Evolutionary conservation across 192 early-diverging fungal genomes (phyloP).

Genomic region (Coemansia sp.): DNA sequence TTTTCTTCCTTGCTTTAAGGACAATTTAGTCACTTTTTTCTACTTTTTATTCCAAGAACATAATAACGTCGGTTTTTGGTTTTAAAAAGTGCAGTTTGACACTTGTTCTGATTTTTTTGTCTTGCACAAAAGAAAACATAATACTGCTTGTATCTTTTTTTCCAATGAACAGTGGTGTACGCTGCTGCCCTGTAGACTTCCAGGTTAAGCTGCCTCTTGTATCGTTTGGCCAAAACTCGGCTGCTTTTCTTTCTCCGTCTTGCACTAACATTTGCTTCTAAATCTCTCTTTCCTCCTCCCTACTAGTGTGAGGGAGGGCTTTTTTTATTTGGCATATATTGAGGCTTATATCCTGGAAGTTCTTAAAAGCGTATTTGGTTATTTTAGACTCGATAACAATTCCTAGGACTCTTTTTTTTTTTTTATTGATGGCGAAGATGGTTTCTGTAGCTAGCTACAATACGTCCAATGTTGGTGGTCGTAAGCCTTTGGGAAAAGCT

Average conservation of each 20-base stretch:
- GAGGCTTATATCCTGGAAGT: not conserved
- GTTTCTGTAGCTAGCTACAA: conserved; percentile 48
- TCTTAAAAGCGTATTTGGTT: not conserved
- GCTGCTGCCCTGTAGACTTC: conserved; percentile 40
- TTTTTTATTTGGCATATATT: too few species aligned
- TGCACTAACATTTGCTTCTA: conserved; percentile 23
- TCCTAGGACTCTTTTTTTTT: too few species aligned
- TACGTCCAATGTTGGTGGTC: conserved; percentile 30
- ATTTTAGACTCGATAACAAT: too few species aligned
- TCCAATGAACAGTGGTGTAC: conserved; percentile 50
- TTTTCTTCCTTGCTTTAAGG: conserved; percentile 1
- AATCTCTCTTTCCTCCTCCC: not conserved
- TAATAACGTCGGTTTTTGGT: not conserved
- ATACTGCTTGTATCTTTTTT: conserved; percentile 11
- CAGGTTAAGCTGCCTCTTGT: conserved; percentile 42
- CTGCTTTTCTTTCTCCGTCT: conserved; percentile 45
- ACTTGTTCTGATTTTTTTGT: conserved; percentile 10
- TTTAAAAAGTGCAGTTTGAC: not conserved
- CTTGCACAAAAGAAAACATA: not conserved
- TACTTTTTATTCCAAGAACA: not conserved
- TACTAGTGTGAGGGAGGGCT: too few species aligned
- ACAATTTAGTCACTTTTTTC: not conserved
- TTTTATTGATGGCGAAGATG: conserved; percentile 36
- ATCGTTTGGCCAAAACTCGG: conserved; percentile 51
- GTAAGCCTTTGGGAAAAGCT: conserved; percentile 50